Evolutionary conservation across 345 rosid species (phyloP).

Genomic region (Iberis pinnata): DNA sequence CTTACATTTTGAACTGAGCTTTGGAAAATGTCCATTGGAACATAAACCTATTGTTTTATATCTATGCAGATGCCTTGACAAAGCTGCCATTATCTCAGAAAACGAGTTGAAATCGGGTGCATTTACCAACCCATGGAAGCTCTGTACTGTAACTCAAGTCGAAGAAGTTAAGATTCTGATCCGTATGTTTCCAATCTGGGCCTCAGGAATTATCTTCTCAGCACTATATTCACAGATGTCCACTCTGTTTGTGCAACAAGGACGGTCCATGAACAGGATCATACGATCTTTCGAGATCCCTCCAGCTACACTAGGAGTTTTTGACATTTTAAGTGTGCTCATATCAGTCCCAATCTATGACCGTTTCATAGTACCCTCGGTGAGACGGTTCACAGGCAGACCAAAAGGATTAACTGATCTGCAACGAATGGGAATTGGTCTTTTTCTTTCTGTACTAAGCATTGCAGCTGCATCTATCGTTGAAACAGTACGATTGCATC

Average conservation of each 20-base stretch:
- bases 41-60: slow-evolving; percentile 31
- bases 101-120: slow-evolving; percentile 39
- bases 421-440: too few relatives aligned
- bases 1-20: slow-evolving; percentile 25
- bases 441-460: too few relatives aligned
- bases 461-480: too few relatives aligned
- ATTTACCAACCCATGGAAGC: slow-evolving; percentile 37
- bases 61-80: slow-evolving; percentile 44
- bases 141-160: slow-evolving; percentile 43
- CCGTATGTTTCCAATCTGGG: slow-evolving; percentile 40
- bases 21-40: neutral
- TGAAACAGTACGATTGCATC: too few relatives aligned
- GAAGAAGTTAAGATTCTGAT: slow-evolving; percentile 40
- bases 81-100: slow-evolving; percentile 48
- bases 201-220: slow-evolving; percentile 33
- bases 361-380: too few relatives aligned
- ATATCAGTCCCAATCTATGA: too few relatives aligned
- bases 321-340: too few relatives aligned
- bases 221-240: slow-evolving; percentile 33
- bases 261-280: slow-evolving; percentile 34
- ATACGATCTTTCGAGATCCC: slow-evolving; percentile 21
- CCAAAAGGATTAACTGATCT: too few relatives aligned
- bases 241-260: slow-evolving; percentile 41
- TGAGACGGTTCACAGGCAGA: too few relatives aligned
- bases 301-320: too few relatives aligned